These are phyloP conservation scores for Paramecium sonneborni DNA, from an alignment of 73 alveolate species.

Conservation along the genomic window DNA sequence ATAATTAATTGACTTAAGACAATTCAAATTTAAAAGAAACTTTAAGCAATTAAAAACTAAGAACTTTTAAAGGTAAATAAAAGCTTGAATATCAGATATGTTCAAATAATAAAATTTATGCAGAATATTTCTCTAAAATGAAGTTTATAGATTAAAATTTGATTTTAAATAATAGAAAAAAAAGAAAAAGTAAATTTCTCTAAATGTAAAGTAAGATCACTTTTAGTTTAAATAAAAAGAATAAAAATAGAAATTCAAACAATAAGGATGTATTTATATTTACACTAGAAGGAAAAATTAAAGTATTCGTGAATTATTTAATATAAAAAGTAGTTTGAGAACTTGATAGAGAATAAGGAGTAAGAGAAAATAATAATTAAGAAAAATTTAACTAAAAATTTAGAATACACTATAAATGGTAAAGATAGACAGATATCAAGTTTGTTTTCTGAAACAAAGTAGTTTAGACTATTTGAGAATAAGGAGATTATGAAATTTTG, in stretches of 20 bases:
- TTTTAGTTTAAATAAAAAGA: too few relatives aligned
- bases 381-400: not conserved
- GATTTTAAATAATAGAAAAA: too few relatives aligned
- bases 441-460: not conserved
- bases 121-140: too few relatives aligned
- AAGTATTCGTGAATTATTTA: not conserved
- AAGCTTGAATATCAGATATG: too few relatives aligned
- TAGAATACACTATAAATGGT: not conserved
- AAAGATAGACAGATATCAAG: not conserved
- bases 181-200: too few relatives aligned
- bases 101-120: too few relatives aligned
- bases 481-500: not conserved
- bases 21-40: too few relatives aligned
- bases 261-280: not conserved
- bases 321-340: not conserved
- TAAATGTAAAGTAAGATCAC: too few relatives aligned
- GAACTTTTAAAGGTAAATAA: too few relatives aligned
- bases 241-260: not conserved
- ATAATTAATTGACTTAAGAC: too few relatives aligned
- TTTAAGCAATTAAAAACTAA: too few relatives aligned
- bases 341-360: not conserved
- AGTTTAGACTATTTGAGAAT: not conserved
- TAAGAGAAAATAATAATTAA: not conserved
- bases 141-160: too few relatives aligned
- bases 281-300: not conserved